Evolutionary conservation across 2,329 filamentous ascomycete species (phyloP).

Genomic region (Aspergillus tubingensis): DNA sequence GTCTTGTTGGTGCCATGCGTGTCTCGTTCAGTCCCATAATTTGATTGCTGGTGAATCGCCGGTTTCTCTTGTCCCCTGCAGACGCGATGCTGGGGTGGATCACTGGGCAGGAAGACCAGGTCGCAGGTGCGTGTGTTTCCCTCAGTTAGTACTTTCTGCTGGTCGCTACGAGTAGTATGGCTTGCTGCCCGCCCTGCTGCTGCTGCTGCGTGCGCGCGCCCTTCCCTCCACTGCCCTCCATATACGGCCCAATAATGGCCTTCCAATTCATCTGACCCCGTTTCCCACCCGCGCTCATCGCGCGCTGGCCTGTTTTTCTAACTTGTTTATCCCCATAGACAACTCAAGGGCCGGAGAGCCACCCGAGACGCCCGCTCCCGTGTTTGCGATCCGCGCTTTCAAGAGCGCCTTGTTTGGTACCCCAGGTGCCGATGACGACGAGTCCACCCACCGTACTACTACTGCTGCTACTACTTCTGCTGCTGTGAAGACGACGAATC

Average conservation of each 20-base stretch:
- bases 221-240: neutral
- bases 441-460: constrained; percentile 24
- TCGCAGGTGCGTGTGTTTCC: constrained; percentile 29
- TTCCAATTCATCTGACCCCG: constrained; percentile 3
- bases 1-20: constrained; percentile 21
- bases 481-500: constrained; percentile 16
- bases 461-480: too few relatives aligned
- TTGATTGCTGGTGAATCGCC: constrained; percentile 7
- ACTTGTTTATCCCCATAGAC: constrained; percentile 26
- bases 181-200: constrained; percentile 15
- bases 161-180: too few relatives aligned
- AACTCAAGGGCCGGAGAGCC: constrained; percentile 59
- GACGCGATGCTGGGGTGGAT: constrained; percentile 40
- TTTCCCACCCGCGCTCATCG: constrained; percentile 6
- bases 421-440: constrained; percentile 54
- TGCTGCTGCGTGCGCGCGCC: constrained; percentile 6
- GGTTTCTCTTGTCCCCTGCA: constrained; percentile 12
- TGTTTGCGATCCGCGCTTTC: constrained; percentile 68
- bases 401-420: constrained; percentile 67
- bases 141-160: too few relatives aligned
- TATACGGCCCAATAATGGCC: constrained; percentile 14
- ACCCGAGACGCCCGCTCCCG: constrained; percentile 65
- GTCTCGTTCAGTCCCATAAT: constrained; percentile 15
- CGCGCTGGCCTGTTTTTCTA: constrained; percentile 19
- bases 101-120: constrained; percentile 32